phyloP scores from a whole-genome alignment of 768 basidiomycete genomes.

The Agaricus blazei region DNA sequence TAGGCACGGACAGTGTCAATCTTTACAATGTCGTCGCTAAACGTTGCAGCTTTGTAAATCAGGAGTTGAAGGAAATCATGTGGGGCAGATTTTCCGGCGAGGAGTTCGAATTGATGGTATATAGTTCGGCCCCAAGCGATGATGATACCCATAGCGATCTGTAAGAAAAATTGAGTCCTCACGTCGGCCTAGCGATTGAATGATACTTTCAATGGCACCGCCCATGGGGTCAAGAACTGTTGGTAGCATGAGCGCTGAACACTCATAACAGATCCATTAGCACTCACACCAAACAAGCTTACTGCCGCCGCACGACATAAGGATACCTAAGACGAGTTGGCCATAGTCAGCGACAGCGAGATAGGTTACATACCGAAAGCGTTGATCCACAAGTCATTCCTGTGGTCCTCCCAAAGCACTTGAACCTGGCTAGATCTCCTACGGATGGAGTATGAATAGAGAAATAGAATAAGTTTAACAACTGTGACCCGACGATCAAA shows the following conservation, averaged over 20 bases:
- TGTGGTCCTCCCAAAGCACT: constrained; percentile 95
- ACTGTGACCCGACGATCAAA: constrained; percentile 31
- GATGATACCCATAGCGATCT: constrained; percentile 82
- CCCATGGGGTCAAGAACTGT: constrained; percentile 75
- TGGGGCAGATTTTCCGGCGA: constrained; percentile 91
- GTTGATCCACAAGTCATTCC: constrained; percentile 90
- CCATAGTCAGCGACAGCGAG: not conserved
- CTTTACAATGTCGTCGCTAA: constrained; percentile 78
- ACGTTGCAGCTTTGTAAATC: constrained; percentile 90
- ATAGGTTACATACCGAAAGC: constrained; percentile 51
- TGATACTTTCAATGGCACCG: constrained; percentile 57
- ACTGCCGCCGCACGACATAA: constrained; percentile 81
- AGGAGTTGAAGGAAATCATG: constrained; percentile 87
- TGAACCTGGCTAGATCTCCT: constrained; percentile 85
- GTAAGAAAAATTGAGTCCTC: not conserved
- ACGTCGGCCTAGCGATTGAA: not conserved
- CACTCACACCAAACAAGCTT: constrained; percentile 77
- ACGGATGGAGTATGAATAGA: constrained; percentile 80
- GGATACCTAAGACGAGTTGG: constrained; percentile 46
- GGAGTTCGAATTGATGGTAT: constrained; percentile 74
- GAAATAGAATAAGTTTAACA: constrained; percentile 81
- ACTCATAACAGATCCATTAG: constrained; percentile 7
- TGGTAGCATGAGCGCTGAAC: not conserved
- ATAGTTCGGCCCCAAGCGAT: constrained; percentile 72
- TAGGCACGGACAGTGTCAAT: constrained; percentile 93